Percentiles rank a stretch among this genome's conserved stretches.
Evolutionary conservation across 805 yeast species (phyloP).

Genomic region (Priceomyces haplophilus): DNA sequence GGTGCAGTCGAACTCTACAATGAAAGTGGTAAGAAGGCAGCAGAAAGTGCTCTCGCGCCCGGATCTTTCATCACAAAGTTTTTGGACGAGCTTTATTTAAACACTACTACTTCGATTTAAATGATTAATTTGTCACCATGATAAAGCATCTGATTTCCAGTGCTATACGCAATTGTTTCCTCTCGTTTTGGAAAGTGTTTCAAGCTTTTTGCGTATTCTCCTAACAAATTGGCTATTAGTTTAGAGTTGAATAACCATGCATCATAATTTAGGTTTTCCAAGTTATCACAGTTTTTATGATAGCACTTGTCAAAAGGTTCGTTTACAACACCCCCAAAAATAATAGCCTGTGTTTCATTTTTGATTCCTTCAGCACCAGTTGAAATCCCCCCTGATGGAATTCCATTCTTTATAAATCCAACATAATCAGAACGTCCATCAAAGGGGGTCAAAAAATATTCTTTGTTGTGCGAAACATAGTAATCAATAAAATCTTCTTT

Average conservation of each 20-base stretch:
- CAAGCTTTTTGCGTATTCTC: constrained; percentile 74
- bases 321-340: constrained; percentile 67
- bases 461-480: constrained; percentile 62
- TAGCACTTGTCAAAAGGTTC: constrained; percentile 79
- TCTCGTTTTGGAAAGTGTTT: constrained; percentile 75
- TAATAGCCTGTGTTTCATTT: constrained; percentile 50
- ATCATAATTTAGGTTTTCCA: constrained; percentile 71
- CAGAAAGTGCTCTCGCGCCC: constrained; percentile 41
- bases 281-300: constrained; percentile 81
- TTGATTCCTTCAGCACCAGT: constrained; percentile 88
- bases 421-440: constrained; percentile 96
- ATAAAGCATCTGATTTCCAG: neutral
- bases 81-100: constrained; percentile 37
- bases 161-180: neutral
- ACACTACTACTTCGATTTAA: constrained; percentile 7
- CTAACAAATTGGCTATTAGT: constrained; percentile 89
- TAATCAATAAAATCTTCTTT: constrained; percentile 67
- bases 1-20: constrained; percentile 60
- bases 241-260: constrained; percentile 83
- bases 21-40: constrained; percentile 58
- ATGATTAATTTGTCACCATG: constrained; percentile 3
- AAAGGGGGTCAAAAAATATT: constrained; percentile 81
- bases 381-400: constrained; percentile 94
- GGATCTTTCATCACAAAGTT: constrained; percentile 51
- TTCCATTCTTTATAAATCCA: constrained; percentile 81